phyloP scores from a whole-genome alignment of 192 early-diverging fungal species.

The Radiomyces spectabilis region DNA sequence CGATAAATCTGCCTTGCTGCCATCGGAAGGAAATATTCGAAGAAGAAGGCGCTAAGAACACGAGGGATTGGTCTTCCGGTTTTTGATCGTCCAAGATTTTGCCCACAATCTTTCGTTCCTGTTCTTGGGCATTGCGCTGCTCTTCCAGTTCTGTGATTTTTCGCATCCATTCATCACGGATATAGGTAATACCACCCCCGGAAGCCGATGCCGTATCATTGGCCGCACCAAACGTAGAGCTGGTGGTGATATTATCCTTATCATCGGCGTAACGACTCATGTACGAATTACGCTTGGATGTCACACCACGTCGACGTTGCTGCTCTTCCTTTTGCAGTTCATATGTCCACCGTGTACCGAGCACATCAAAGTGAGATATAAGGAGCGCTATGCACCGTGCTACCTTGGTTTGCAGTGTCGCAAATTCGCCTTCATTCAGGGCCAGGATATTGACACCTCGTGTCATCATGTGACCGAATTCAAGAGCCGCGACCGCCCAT shows the following conservation, averaged over 20 bases:
- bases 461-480: conserved; percentile 75
- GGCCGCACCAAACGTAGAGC: conserved; percentile 23
- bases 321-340: conserved; percentile 23
- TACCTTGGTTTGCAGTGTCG: conserved; percentile 60
- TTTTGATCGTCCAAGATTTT: conserved; percentile 71
- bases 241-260: conserved; percentile 25
- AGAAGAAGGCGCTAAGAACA: conserved; percentile 67
- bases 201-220: conserved; percentile 3
- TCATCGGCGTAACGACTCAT: conserved; percentile 6
- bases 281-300: conserved; percentile 13
- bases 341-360: conserved; percentile 47
- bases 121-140: conserved; percentile 38
- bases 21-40: conserved; percentile 78
- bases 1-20: conserved; percentile 80
- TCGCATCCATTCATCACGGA: conserved; percentile 44
- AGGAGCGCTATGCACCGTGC: conserved; percentile 75
- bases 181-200: conserved; percentile 13
- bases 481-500: conserved; percentile 79
- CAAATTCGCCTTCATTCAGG: conserved; percentile 66
- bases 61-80: conserved; percentile 73
- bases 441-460: conserved; percentile 64
- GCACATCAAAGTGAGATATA: conserved; percentile 79
- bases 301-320: conserved; percentile 14
- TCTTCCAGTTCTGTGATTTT: conserved; percentile 50
- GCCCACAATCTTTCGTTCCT: conserved; percentile 53